Base-by-base conservation (phyloP, 2,329 filamentous ascomycete species). In the Paraconiothyrium sp. region DNA sequence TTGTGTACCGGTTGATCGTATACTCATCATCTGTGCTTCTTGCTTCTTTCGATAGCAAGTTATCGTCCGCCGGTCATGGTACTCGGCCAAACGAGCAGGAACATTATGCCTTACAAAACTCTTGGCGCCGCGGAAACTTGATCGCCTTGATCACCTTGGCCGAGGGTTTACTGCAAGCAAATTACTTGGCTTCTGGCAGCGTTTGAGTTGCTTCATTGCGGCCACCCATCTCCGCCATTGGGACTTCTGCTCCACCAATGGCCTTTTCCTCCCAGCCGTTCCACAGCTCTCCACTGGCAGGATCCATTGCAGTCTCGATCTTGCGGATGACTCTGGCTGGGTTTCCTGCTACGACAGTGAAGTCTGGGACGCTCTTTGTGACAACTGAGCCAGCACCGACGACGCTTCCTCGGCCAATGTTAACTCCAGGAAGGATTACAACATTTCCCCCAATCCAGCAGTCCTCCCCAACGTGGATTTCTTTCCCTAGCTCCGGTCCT, bases 301-400 rank as follows among this genome's bases (percentile, higher is more conserved):
- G 67, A 54, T 78, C 73, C 73, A 77, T 75, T 11, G 66, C 60
- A 2, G 75, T 78, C 62, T 75, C 71, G n/a, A 79, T 65, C 60
- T 77, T 78, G 13, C 71, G 68, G 93, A 78, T 91, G 16, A 90
- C 77, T 52, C 82, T 84, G 11, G 89, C 90, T 41, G 90, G 90
- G 68, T 91, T 92, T 0, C 90, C 90, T 20, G 83, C 89, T 0
- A 88, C 88, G 13, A 89, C 83, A 9, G 84, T 84, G 65, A 87
- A 89, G 92, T 80, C 84, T 7, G 88, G 84, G 20, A 92, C 86
- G 73, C 88, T 84, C 81, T 91, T 96, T 2, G 92, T 96, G 27
- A 97, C 93, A 3, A 96, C 91, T 75, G 90, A 93, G 0, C 91
- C 92, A 3, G 93, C 93, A 2, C 92, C 93, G 61, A 97, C 85